Conservation (phyloP, 805 yeast species). For the Wickerhamomyces rabaulensis region DNA sequence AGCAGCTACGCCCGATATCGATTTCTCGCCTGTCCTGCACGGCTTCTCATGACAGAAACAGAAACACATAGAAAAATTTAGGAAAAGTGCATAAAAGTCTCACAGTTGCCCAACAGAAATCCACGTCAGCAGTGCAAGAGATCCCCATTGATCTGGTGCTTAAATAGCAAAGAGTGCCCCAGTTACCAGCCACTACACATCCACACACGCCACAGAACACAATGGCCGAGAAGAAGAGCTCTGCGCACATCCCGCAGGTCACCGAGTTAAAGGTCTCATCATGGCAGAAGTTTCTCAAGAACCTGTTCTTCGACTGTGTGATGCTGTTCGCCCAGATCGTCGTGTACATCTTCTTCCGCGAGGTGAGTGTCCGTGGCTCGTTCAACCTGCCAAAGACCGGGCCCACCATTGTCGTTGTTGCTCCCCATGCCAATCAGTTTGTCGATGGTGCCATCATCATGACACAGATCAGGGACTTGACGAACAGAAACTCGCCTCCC, state of each 20-base stretch:
- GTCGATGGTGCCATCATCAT: constrained; percentile 75
- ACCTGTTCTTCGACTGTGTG: constrained; percentile 15
- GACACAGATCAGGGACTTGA: constrained; percentile 60
- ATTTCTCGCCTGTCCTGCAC: too few species aligned
- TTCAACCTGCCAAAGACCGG: constrained; percentile 54
- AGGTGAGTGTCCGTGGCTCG: constrained; percentile 68
- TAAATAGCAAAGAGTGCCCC: too few species aligned
- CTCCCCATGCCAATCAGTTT: constrained; percentile 87
- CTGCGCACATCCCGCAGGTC: constrained; percentile 13
- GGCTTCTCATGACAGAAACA: too few species aligned
- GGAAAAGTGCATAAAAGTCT: too few species aligned
- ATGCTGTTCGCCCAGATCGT: constrained; percentile 20
- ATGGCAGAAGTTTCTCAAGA: constrained; percentile 4
- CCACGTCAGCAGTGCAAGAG: too few species aligned
- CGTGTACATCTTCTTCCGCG: constrained; percentile 53
- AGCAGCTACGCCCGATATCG: too few species aligned
- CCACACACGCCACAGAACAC: background rate
- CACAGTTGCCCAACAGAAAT: too few species aligned
- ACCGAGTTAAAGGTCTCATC: background rate
- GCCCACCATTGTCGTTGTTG: constrained; percentile 73
- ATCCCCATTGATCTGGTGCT: too few species aligned
- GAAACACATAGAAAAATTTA: too few species aligned
- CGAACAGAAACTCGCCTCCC: constrained; percentile 66
- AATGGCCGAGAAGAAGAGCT: background rate
- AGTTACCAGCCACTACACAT: too few species aligned